These are phyloP conservation scores for Lotmaria passim DNA, from an alignment of 208 protist genomes.

Conservation along the genomic window DNA sequence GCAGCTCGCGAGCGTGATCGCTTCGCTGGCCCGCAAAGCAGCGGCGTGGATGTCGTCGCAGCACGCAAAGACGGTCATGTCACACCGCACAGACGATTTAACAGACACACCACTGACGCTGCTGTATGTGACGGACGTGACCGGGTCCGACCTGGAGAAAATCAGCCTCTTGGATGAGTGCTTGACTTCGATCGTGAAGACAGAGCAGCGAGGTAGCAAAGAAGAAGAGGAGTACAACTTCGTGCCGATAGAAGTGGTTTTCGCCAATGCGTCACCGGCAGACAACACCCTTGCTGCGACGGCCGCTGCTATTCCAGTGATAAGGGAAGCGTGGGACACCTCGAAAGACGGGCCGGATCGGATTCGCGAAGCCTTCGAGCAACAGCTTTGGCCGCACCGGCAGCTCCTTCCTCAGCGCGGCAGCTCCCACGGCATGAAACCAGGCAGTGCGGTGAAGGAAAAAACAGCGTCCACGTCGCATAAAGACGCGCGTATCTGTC, in stretches of 20 bases:
- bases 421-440: background rate
- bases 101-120: constrained; percentile 29
- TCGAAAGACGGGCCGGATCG: constrained; percentile 34
- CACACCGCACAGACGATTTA: background rate
- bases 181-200: background rate
- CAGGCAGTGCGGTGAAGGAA: background rate
- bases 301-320: background rate
- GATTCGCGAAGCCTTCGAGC: constrained; percentile 56
- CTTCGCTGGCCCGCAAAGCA: background rate
- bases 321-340: background rate
- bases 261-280: constrained; percentile 10
- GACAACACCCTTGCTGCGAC: no score
- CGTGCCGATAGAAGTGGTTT: constrained; percentile 47
- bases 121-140: constrained; percentile 29
- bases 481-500: no score
- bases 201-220: background rate
- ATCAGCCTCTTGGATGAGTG: constrained; percentile 18
- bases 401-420: background rate
- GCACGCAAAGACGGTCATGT: background rate
- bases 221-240: constrained; percentile 1
- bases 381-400: constrained; percentile 64
- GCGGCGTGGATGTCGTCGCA: background rate
- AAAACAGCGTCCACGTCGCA: no score
- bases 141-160: constrained; percentile 1
- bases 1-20: background rate